phyloP scores from a whole-genome alignment of 768 basidiomycete genomes.

The Boletus vinaceobasis region DNA sequence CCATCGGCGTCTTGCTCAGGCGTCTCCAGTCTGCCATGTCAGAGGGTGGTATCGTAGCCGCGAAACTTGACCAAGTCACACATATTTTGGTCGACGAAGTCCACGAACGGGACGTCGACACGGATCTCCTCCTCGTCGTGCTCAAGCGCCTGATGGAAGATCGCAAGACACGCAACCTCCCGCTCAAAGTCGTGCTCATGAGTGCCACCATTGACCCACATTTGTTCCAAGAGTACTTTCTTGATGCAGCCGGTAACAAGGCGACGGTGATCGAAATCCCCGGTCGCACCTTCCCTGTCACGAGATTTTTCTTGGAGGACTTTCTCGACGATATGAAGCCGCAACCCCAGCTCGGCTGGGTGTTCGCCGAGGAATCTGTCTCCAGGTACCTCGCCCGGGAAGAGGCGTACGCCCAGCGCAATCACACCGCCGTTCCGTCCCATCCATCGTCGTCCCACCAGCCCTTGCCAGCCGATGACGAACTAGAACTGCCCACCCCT shows the following conservation, averaged over 20 bases:
- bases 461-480: conserved; percentile 37
- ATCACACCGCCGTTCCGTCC: neutral
- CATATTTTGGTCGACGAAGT: conserved; percentile 95
- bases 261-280: conserved; percentile 78
- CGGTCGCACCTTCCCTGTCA: conserved; percentile 90
- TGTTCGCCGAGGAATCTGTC: conserved; percentile 68
- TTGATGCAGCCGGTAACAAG: conserved; percentile 51
- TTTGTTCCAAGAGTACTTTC: conserved; percentile 87
- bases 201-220: conserved; percentile 92
- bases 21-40: conserved; percentile 74
- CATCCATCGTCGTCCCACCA: conserved; percentile 6
- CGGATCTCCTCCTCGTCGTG: conserved; percentile 84
- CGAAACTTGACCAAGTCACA: conserved; percentile 69
- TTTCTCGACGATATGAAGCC: conserved; percentile 51
- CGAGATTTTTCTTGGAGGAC: conserved; percentile 77
- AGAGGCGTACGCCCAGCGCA: conserved; percentile 17
- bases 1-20: conserved; percentile 86
- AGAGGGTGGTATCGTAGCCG: conserved; percentile 32
- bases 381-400: conserved; percentile 71
- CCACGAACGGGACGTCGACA: conserved; percentile 93
- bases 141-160: conserved; percentile 79
- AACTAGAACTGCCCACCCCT: conserved; percentile 75
- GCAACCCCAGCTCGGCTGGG: conserved; percentile 49
- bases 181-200: conserved; percentile 89
- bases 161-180: conserved; percentile 62